These are phyloP conservation scores for Grammothele lineata DNA, from an alignment of 768 basidiomycete species.

Conservation along the genomic window DNA sequence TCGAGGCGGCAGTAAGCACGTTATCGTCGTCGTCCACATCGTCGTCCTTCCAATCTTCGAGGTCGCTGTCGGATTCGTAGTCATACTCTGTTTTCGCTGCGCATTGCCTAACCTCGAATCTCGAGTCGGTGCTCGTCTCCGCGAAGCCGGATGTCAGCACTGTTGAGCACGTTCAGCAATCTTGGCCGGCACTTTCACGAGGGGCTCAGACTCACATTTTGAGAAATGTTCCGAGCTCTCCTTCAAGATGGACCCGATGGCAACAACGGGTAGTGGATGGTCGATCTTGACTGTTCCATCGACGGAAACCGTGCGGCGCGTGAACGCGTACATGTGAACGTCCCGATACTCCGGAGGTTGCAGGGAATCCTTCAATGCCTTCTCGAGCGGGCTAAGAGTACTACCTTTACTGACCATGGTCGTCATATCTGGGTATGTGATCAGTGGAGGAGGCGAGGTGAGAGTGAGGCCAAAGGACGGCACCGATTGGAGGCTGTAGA, in stretches of 20 bases:
- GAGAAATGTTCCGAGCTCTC: conserved; percentile 5
- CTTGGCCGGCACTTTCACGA: too few relatives aligned
- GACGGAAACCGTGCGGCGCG: not conserved
- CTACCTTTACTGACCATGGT: too few relatives aligned
- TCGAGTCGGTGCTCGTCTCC: conserved; percentile 3
- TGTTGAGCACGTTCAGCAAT: too few relatives aligned
- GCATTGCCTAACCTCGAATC: too few relatives aligned
- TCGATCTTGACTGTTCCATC: not conserved
- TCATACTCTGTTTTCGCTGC: conserved; percentile 15
- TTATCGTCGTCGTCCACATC: too few relatives aligned
- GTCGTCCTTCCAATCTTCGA: conserved; percentile 18
- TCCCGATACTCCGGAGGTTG: not conserved
- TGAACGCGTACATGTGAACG: conserved; percentile 4
- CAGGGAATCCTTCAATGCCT: not conserved
- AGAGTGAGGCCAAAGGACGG: too few relatives aligned
- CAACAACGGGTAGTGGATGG: conserved; percentile 3
- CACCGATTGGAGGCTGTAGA: too few relatives aligned
- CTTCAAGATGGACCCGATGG: conserved; percentile 4
- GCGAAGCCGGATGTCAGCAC: conserved; percentile 18
- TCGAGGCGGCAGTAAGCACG: too few relatives aligned
- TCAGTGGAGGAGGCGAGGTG: too few relatives aligned
- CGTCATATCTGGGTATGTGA: too few relatives aligned
- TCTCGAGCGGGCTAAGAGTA: not conserved
- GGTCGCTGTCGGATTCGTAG: conserved; percentile 22
- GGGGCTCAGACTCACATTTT: not conserved